Evolutionary conservation across 2,329 filamentous ascomycete species (phyloP), one percentile per base, ranked within the genome.

Genomic region (Scedosporium aurantiacum): DNA sequence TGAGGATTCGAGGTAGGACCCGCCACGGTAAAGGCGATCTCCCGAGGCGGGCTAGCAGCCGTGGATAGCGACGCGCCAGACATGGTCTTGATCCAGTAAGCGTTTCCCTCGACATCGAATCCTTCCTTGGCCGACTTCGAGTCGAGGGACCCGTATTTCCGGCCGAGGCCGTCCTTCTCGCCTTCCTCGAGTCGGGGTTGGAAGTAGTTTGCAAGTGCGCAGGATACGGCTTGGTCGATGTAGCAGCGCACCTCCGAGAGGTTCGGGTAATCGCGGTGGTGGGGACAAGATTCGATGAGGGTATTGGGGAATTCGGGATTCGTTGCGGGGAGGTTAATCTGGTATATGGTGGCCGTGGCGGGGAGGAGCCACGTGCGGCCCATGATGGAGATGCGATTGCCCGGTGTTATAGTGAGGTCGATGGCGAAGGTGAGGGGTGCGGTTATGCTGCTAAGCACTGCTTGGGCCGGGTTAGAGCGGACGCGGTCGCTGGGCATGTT

Each of bases 191-290:
- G 66, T 37, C 65, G 63, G 23, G 67, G 64, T 32, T 76, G 66
- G 57, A 71, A 69, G 60, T 72, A 71, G 8, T 74, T 68, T 0
- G 74, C 69, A 2, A 81, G 69, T 50, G 72, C 71, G 54, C 75
- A 78, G 25, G 73, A 66, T 6, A 75, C 71, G 12, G 78, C 76
- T 18, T 74, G 74, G 61, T 73, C 70, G 7, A 83, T 65, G 67
- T 82, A 82, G 64, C 76, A 74, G 12, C 73, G 69, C 5, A 81
- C 72, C 40, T 79, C 76, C 8, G 66, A 63, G 16, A 78, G 69
- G 63, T 74, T 74, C 0, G 76, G 73, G 64, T 81, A 83, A 25
- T 78, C 75, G 10, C 70, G 67, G 58, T 75, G 74, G 0, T 79
- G 79, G 0, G 78, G 73, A 63, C 77, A 81, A 16, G 70, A 63